phyloP scores from a whole-genome alignment of 2,329 filamentous ascomycete species.

The Hymenoscyphus salicellus region DNA sequence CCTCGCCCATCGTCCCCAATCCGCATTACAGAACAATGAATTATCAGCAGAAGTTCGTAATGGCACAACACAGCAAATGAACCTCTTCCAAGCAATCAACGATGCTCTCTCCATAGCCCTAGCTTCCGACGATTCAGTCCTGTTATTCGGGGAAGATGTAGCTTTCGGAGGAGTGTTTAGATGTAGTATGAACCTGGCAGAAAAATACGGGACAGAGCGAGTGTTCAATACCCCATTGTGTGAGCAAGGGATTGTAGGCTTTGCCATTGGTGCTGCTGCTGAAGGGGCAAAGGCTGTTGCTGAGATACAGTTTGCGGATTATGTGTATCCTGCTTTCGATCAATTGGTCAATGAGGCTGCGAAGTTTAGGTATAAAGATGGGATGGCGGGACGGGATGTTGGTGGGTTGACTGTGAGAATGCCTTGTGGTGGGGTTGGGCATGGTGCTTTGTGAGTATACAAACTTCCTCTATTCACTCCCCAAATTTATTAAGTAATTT shows the following conservation, averaged over 20 bases:
- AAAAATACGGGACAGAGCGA: constrained; percentile 80
- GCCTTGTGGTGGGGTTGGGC: constrained; percentile 69
- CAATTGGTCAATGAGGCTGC: constrained; percentile 76
- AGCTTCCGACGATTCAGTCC: constrained; percentile 75
- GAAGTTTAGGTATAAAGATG: constrained; percentile 67
- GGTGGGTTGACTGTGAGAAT: constrained; percentile 69
- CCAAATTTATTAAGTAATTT: constrained; percentile 10
- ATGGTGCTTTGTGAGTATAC: constrained; percentile 59
- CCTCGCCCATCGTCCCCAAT: constrained; percentile 73
- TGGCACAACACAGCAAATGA: constrained; percentile 78
- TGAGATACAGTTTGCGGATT: constrained; percentile 80
- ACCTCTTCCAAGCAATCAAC: constrained; percentile 92
- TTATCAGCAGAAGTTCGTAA: constrained; percentile 64
- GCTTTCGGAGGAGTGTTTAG: constrained; percentile 96
- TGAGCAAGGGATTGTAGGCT: constrained; percentile 92
- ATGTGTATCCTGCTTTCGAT: constrained; percentile 74
- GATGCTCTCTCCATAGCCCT: constrained; percentile 81
- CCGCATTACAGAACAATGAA: constrained; percentile 68
- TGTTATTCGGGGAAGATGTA: constrained; percentile 95
- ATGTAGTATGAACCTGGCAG: constrained; percentile 85
- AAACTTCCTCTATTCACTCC: constrained; percentile 19
- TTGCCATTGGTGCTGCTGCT: constrained; percentile 84
- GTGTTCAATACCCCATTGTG: constrained; percentile 96
- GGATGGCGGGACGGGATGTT: constrained; percentile 51
- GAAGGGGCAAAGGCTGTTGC: constrained; percentile 91